Percentiles rank a stretch among this genome's conserved stretches.
These are phyloP conservation scores for Lithospermum erythrorhizon DNA, from an alignment of 257 asterid genomes.

Conservation along the genomic window DNA sequence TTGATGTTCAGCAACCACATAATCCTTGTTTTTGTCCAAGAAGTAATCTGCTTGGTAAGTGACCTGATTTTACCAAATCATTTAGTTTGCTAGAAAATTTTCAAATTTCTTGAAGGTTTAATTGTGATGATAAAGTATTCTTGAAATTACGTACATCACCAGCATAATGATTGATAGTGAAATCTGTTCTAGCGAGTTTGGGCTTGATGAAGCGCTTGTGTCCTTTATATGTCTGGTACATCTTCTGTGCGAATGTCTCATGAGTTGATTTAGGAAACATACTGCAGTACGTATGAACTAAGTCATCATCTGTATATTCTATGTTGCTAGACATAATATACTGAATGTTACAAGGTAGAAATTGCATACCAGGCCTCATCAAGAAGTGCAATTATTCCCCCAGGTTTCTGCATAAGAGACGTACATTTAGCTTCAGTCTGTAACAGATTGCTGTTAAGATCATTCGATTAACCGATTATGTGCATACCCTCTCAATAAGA, in stretches of 20 bases:
- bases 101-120: constrained; percentile 13
- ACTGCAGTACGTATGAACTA: constrained; percentile 41
- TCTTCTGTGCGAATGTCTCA: constrained; percentile 90
- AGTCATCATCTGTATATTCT: constrained; percentile 6
- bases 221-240: constrained; percentile 85
- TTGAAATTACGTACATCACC: constrained; percentile 63
- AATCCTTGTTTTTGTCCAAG: constrained; percentile 93
- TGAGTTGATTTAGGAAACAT: constrained; percentile 98
- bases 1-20: constrained; percentile 89
- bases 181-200: constrained; percentile 78
- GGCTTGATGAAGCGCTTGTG: constrained; percentile 94
- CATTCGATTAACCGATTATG: constrained; percentile 6
- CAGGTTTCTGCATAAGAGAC: constrained; percentile 68
- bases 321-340: neutral
- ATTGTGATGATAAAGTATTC: constrained; percentile 5
- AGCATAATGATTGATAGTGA: constrained; percentile 87
- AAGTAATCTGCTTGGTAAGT: constrained; percentile 85
- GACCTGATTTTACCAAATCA: constrained; percentile 45
- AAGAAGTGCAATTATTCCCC: constrained; percentile 93
- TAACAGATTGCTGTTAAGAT: neutral
- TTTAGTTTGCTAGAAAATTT: constrained; percentile 1
- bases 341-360: constrained; percentile 7
- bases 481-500: constrained; percentile 77
- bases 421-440: neutral
- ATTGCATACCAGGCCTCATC: constrained; percentile 90